Conservation (phyloP, 768 basidiomycete species). For the Amanita subjunquillea region DNA sequence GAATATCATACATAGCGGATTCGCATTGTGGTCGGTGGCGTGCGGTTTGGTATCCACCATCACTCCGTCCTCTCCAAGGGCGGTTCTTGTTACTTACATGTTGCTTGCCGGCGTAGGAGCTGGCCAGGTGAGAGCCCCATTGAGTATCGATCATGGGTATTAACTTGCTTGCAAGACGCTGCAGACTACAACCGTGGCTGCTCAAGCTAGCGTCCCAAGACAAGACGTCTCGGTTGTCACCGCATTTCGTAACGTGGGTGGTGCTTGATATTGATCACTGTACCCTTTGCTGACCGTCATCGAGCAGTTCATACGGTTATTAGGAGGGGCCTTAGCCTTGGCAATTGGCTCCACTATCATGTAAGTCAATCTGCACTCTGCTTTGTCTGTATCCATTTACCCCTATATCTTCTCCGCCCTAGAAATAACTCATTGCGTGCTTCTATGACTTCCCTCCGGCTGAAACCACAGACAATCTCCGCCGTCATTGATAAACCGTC, state of each 20-base stretch:
- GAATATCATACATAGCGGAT: constrained; percentile 54
- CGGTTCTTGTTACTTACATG: constrained; percentile 49
- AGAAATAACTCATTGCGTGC: constrained; percentile 16
- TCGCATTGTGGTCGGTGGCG: constrained; percentile 58
- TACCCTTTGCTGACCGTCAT: not conserved
- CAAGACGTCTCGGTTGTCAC: constrained; percentile 74
- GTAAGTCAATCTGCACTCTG: constrained; percentile 13
- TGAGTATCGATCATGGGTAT: not conserved
- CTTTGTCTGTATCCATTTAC: not conserved
- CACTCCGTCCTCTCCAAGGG: constrained; percentile 33
- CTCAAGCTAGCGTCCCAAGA: constrained; percentile 61
- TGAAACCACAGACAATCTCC: constrained; percentile 20
- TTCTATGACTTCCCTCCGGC: not conserved
- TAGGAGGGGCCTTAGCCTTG: constrained; percentile 62
- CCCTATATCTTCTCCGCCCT: not conserved
- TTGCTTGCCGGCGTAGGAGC: constrained; percentile 50
- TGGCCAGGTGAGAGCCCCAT: constrained; percentile 33
- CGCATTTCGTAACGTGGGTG: constrained; percentile 46
- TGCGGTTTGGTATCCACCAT: constrained; percentile 65
- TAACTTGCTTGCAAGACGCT: constrained; percentile 27
- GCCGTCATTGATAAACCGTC: constrained; percentile 36
- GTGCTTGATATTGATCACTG: not conserved
- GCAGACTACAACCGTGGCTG: constrained; percentile 60
- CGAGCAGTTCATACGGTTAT: constrained; percentile 49
- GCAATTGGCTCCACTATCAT: constrained; percentile 54